Evolutionary conservation across 345 rosid genomes (phyloP).

Genomic region (Clarkia xantiana): DNA sequence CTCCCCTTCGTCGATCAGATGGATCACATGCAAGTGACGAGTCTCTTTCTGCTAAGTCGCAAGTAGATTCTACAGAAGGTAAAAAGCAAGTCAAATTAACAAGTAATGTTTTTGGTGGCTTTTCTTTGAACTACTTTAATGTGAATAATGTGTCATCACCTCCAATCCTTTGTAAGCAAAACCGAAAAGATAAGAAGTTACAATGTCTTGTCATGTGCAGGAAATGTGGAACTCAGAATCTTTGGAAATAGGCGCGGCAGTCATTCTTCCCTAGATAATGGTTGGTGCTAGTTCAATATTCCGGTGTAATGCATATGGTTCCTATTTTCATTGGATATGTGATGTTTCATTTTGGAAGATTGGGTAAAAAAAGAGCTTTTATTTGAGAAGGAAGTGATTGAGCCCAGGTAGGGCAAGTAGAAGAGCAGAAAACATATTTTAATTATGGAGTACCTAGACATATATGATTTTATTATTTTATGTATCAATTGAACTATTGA

Average conservation of each 20-base stretch:
- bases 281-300: constrained; percentile 13
- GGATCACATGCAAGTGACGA: constrained; percentile 50
- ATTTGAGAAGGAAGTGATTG: too few species aligned
- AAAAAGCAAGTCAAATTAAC: too few species aligned
- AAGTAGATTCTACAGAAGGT: constrained; percentile 22
- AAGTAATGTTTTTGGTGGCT: too few species aligned
- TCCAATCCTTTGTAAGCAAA: neutral
- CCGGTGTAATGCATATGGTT: neutral
- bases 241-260: constrained; percentile 17
- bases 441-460: too few species aligned
- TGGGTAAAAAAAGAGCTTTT: neutral
- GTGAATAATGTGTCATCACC: neutral
- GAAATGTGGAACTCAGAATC: constrained; percentile 17
- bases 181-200: neutral
- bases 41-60: constrained; percentile 16
- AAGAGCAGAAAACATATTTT: too few species aligned
- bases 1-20: constrained; percentile 37
- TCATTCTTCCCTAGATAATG: constrained; percentile 26
- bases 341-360: neutral
- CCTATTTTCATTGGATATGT: neutral
- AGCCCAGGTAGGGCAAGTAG: too few species aligned
- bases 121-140: neutral
- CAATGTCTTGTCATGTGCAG: constrained; percentile 12
- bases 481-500: neutral
- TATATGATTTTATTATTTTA: too few species aligned